Base-by-base conservation (phyloP, 106 monocot genomes). In the Apostasia ramifera region DNA sequence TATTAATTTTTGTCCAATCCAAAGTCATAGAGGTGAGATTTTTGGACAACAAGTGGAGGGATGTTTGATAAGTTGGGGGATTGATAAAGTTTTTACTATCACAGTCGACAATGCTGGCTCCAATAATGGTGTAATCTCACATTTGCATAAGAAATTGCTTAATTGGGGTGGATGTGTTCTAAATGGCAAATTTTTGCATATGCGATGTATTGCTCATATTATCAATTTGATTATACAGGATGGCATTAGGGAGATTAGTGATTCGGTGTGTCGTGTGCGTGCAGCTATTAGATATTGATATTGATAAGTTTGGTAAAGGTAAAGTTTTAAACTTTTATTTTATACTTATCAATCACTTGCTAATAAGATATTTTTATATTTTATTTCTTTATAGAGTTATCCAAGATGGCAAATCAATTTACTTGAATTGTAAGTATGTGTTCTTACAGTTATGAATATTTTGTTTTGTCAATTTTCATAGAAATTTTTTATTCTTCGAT, bases 181-280 rank as follows among this genome's bases (percentile, higher is more conserved):
- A 46, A 8, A 43, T 65, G 43, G 64, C 11, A 9, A 65, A 13
- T 65, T 65, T 46, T 42, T 65, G 1, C 41, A 42, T 43, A 40
- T 42, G 43, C 1, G 3, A 12, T 42, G 3, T 65, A 40, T 2
- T 65, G 64, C 1, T 0, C 64, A 65, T 7, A 65, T 65, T 4
- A 42, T 65, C 43, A 65, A 65, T 65, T 65, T 65, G 44, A 43
- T 65, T 42, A 42, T 65, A 3, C 12, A 38, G 9, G 64, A 65
- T 40, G 43, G 43, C 12, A 12, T 65, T 1, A 65, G 1, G 44
- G 2, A 65, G 57, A 3, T 58, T 3, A 58, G 3, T 5, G 11
- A 58, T 37, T n/a, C n/a, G n/a, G n/a, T n/a, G n/a, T n/a, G n/a
- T n/a, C n/a, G n/a, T n/a, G n/a, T n/a, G n/a, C n/a, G n/a, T n/a